Evolutionary conservation across 768 basidiomycete genomes (phyloP).

Genomic region (Tylopilus plumbeoviolaceoides): DNA sequence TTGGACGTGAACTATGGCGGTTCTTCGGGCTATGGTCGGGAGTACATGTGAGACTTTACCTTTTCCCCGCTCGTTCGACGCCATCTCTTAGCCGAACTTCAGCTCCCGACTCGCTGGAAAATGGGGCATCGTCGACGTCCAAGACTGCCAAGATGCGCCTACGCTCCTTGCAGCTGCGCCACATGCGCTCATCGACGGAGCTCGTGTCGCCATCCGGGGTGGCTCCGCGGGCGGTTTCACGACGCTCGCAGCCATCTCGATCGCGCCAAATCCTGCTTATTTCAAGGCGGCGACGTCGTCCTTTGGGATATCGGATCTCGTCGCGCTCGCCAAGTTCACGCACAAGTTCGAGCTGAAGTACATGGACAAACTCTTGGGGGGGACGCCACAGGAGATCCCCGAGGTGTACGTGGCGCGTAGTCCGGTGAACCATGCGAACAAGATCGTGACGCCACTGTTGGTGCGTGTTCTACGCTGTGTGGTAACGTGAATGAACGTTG

Average conservation of each 20-base stretch:
- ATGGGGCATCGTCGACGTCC: slow-evolving; percentile 75
- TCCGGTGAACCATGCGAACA: slow-evolving; percentile 57
- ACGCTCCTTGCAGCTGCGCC: slow-evolving; percentile 42
- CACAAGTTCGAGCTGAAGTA: slow-evolving; percentile 72
- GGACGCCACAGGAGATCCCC: slow-evolving; percentile 47
- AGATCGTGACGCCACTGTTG: slow-evolving; percentile 59
- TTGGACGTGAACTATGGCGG: slow-evolving; percentile 77
- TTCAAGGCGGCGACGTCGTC: slow-evolving; percentile 59
- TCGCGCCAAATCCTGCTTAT: slow-evolving; percentile 37
- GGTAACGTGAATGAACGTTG: not conserved
- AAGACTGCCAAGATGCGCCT: slow-evolving; percentile 58
- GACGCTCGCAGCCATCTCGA: slow-evolving; percentile 45
- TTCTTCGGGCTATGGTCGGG: slow-evolving; percentile 67
- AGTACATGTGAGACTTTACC: slow-evolving; percentile 44
- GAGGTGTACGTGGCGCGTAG: slow-evolving; percentile 58
- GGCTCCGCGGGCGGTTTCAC: slow-evolving; percentile 75
- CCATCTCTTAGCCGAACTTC: slow-evolving; percentile 14
- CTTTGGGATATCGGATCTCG: slow-evolving; percentile 70
- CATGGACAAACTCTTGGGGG: slow-evolving; percentile 61
- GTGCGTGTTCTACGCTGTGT: slow-evolving; percentile 37
- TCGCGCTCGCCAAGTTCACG: slow-evolving; percentile 52
- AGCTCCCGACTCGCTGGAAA: slow-evolving; percentile 49
- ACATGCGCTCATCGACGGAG: slow-evolving; percentile 54
- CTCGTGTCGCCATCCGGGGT: slow-evolving; percentile 67
- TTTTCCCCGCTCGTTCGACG: not conserved